Base-by-base conservation (phyloP, 306 rosid genomes). In the Crataegus laevigata region DNA sequence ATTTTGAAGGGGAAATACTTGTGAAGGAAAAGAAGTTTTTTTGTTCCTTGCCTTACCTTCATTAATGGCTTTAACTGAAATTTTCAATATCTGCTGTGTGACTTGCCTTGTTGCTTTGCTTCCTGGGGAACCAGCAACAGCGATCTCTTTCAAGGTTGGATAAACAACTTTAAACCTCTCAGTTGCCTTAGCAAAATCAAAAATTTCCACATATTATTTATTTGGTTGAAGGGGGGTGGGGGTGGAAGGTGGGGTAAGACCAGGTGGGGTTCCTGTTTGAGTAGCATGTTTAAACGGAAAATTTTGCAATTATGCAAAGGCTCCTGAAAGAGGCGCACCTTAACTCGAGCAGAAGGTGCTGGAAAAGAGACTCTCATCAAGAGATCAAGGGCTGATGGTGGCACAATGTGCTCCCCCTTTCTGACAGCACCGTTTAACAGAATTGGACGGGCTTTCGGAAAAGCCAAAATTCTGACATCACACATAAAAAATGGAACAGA, bases 161-260 rank as follows among this genome's bases (percentile, higher is more conserved):
- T 94, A 94, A 76, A 89, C 64, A 60, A 87, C 91, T 85, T 84
- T 96, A 86, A 94, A 91, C 79, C 98, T 89, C 82, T 91, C 97
- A 21, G 98, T 91, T 74, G 96, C 98, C 98, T 93, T 18, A 70
- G 34, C 62, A 79, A 50, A 79, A 65, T 74, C 68, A 75, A 83
- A 13, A 55, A 54, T 50, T 60, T 57, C 38, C 52, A 68, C 60
- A 66, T 59, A 25, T 71, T 21, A 38, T 15, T 26, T 58, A 38
- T 51, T 29, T 18, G n/a, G 68, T 1, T 34, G 22, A 30, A 14
- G 1, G 17, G 67, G n/a, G n/a, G n/a, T n/a, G n/a, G n/a, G n/a
- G n/a, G n/a, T n/a, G n/a, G n/a, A n/a, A n/a, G n/a, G n/a, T n/a
- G n/a, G n/a, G 13, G 25, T 30, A 51, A 29, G 75, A 69, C 28